Evolutionary conservation across 2,329 filamentous ascomycete species (phyloP), one percentile per base, ranked within the genome.

Genomic region (Trichoderma koningii): DNA sequence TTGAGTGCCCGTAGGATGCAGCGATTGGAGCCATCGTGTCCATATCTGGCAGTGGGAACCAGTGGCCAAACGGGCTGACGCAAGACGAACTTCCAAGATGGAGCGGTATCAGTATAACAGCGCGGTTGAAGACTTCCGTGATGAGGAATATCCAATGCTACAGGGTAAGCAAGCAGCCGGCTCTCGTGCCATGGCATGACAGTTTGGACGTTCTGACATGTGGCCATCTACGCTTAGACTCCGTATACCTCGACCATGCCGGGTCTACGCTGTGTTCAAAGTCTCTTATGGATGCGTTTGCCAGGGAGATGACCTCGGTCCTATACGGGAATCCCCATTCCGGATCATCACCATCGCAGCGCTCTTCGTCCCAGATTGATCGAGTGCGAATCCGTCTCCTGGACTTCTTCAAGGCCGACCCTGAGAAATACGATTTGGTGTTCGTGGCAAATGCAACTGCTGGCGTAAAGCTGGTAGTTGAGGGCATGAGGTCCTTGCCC

Each of bases 311-410:
- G 83, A 88, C 89, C 28, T 81, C 85, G 4, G 90, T 88, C 70
- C 80, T 98, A 0, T 93, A 93, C 70, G 94, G 93, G 44, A 98
- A 98, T 68, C 94, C 94, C 0, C 94, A 98, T 77, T 97, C 94
- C 0, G 89, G 87, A 56, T 96, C 93, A 2, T 80, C 84, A 15
- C 89, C 93, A 3, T 96, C 94, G 0, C 92, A 95, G 72, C 81
- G 88, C 38, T 89, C 91, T 0, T 89, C 90, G 0, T 82, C 84
- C 1, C 84, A 89, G 6, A 86, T 97, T 64, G 93, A 97, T 68
- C 87, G 93, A 75, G 81, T 89, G 34, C 87, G 94, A 9, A 77
- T 92, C 42, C 83, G 86, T 15, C 81, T 91, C 2, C 79, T 98
- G 38, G 81, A 81, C 2, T 92, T 96, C 71, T 93, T 97, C 77